These are phyloP conservation scores for Neurospora crassa DNA, from an alignment of 2,329 filamentous ascomycete genomes.

Conservation along the genomic window DNA sequence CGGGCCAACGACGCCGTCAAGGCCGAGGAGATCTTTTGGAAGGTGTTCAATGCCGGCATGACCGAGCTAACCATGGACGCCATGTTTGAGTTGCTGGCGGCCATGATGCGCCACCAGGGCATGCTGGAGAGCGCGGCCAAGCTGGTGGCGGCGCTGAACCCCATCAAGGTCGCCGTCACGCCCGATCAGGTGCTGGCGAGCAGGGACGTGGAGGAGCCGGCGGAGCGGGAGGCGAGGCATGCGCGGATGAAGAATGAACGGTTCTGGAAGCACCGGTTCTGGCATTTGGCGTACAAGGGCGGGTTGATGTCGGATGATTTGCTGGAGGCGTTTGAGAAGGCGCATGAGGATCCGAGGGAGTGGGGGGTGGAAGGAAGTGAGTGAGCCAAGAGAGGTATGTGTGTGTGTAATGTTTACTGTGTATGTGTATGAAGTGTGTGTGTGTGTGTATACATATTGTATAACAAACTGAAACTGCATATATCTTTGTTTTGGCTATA, in stretches of 20 bases:
- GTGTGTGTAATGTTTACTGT: not conserved
- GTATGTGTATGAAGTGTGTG: not conserved
- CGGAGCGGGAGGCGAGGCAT: constrained; percentile 3
- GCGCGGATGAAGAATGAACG: constrained; percentile 15
- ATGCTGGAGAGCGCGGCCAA: constrained; percentile 16
- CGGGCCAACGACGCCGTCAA: constrained; percentile 36
- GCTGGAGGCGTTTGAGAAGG: constrained; percentile 5
- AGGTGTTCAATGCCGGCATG: constrained; percentile 28
- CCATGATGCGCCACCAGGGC: constrained; percentile 15
- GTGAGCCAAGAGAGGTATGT: not conserved
- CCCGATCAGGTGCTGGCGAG: not conserved
- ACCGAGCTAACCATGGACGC: constrained; percentile 33
- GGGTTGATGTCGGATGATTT: constrained; percentile 24
- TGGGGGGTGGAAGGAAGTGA: not conserved
- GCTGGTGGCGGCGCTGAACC: constrained; percentile 19
- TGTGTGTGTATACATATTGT: not conserved
- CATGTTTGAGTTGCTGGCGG: constrained; percentile 32
- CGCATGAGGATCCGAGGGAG: not conserved
- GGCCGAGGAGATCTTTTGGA: constrained; percentile 40
- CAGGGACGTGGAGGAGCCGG: constrained; percentile 9
- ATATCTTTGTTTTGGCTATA: not conserved
- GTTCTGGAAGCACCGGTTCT: constrained; percentile 41
- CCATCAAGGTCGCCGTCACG: constrained; percentile 13
- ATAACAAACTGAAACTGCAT: not conserved
- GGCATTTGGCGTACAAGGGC: constrained; percentile 34